Conservation (phyloP, 169 alveolate genomes). For the Neospora caninum region DNA sequence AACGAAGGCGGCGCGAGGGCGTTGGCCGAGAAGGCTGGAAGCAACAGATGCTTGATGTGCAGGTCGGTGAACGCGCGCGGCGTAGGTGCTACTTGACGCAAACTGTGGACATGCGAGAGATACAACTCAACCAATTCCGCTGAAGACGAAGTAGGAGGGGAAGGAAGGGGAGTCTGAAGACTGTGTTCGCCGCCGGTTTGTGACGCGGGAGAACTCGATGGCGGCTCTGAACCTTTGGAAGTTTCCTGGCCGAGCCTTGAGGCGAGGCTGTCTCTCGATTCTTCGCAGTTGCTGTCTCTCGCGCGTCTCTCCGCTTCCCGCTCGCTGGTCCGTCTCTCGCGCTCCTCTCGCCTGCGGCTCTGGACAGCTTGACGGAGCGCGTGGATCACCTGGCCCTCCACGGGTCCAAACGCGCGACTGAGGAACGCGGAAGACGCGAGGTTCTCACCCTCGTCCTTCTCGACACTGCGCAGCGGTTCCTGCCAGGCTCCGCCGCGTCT, state of each 20-base stretch:
- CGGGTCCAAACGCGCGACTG: neutral
- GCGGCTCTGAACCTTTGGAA: neutral
- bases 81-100: neutral
- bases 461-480: neutral
- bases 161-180: neutral
- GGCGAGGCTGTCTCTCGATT: neutral
- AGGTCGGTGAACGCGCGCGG: slow-evolving; percentile 7
- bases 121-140: neutral
- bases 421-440: neutral
- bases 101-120: neutral
- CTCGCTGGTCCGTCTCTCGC: neutral
- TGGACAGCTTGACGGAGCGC: neutral
- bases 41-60: slow-evolving; percentile 14
- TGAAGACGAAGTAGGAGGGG: neutral
- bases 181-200: no score
- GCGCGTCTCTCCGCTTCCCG: neutral
- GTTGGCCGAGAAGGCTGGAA: neutral
- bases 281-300: neutral
- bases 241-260: neutral
- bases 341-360: neutral
- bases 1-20: neutral
- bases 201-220: neutral
- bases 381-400: neutral
- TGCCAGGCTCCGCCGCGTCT: slow-evolving; percentile 6
- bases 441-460: neutral